Evolutionary conservation across 768 basidiomycete species (phyloP).

Genomic region (Tylopilus rubrobrunneus): DNA sequence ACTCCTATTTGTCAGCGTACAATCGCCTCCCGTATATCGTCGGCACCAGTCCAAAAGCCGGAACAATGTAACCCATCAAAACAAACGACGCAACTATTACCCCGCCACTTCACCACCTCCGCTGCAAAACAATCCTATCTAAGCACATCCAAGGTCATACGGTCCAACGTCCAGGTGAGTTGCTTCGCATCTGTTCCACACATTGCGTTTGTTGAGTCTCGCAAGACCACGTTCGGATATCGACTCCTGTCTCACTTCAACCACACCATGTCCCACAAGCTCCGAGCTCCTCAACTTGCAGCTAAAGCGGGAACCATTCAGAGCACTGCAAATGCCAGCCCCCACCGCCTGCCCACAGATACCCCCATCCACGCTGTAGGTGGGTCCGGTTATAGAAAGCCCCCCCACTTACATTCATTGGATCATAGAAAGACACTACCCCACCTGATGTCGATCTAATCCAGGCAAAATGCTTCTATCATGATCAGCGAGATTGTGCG

Average conservation of each 20-base stretch:
- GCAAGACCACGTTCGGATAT: slow-evolving; percentile 3
- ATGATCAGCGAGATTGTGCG: neutral
- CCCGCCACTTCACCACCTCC: slow-evolving; percentile 7
- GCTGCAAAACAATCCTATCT: neutral
- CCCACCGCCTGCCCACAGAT: neutral
- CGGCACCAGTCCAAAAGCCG: slow-evolving; percentile 5
- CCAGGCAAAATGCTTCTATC: neutral
- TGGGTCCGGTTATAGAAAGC: neutral
- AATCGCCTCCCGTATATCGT: neutral
- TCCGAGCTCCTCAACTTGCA: neutral
- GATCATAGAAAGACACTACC: neutral
- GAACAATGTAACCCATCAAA: neutral
- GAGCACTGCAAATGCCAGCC: neutral
- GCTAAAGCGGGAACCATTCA: neutral
- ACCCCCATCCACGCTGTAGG: neutral
- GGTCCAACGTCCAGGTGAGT: slow-evolving; percentile 7
- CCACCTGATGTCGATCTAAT: neutral
- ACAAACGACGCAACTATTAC: neutral
- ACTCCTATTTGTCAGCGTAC: neutral
- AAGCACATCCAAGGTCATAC: neutral
- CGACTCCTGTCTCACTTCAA: neutral
- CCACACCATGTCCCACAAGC: neutral
- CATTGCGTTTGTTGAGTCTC: neutral
- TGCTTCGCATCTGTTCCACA: too few relatives aligned
- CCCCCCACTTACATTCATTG: slow-evolving; percentile 2